These are phyloP conservation scores for Brasilioporus rufonigricans DNA, from an alignment of 768 basidiomycete species.

Conservation along the genomic window DNA sequence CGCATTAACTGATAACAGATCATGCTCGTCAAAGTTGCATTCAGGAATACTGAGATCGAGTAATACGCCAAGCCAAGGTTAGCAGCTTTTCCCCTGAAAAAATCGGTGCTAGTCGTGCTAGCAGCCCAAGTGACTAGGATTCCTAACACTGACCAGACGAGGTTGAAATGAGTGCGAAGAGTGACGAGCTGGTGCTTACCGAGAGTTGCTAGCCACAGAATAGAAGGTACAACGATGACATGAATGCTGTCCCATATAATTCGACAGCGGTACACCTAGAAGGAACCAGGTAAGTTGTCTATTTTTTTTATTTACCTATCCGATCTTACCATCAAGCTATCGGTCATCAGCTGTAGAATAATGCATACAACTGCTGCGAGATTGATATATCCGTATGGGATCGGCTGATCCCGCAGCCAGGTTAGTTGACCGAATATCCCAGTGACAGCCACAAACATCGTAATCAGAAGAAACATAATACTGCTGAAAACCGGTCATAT, in stretches of 20 bases:
- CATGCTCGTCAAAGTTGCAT: neutral
- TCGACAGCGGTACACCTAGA: slow-evolving; percentile 37
- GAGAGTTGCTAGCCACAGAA: slow-evolving; percentile 14
- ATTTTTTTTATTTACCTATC: neutral
- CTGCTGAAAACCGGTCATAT: slow-evolving; percentile 15
- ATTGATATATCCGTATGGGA: neutral
- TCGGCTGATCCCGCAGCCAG: too few relatives aligned
- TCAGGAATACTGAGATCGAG: slow-evolving; percentile 1
- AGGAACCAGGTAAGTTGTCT: neutral
- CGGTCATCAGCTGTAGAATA: neutral
- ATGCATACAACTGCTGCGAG: neutral
- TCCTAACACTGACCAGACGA: slow-evolving; percentile 3
- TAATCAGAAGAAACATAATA: neutral
- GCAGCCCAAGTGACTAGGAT: neutral
- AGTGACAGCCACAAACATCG: too few relatives aligned
- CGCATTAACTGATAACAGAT: neutral
- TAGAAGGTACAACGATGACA: slow-evolving; percentile 6
- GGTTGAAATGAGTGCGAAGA: neutral
- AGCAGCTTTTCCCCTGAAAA: neutral
- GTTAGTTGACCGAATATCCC: too few relatives aligned
- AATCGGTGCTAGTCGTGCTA: neutral
- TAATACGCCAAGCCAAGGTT: neutral
- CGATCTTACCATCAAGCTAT: neutral
- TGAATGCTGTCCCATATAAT: slow-evolving; percentile 27
- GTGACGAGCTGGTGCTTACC: slow-evolving; percentile 1